Base-by-base conservation (phyloP, 106 monocot species). In the Phalaenopsis equestris region DNA sequence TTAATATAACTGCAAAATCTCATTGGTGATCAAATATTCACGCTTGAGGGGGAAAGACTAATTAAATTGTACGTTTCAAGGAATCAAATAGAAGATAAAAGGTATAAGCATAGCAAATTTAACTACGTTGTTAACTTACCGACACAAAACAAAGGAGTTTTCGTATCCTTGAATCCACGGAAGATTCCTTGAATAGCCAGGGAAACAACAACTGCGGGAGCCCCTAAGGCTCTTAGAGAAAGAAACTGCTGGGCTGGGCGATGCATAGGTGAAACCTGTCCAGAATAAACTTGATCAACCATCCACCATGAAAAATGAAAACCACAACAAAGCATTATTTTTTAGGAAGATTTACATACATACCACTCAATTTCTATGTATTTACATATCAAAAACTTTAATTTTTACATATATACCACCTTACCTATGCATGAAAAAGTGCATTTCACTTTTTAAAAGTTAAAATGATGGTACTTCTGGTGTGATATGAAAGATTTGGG, bases 151-250 rank as follows among this genome's bases (percentile, higher is more conserved):
- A 99, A 81, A 41, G 99, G 92, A 76, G 99, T 99, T 68, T 85
- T 89, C 39, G 93, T 95, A 86, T 99, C 99, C 86, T 99, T 99
- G 79, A 99, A 99, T 65, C 99, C 99, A 87, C 95, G 95, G 46
- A 95, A 99, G n/a, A 99, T 88, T 74, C 99, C 99, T 86, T 99
- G 99, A 81, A 95, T 84, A 41, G 95, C 99, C 67, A 99, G 82
- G 75, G 95, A 87, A 80, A 99, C 46, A 49, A 99, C 99, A 78
- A 90, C 88, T 80, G 99, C 99, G 82, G 99, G 99, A 77, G 99
- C 99, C 24, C 99, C 99, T 42, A 99, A 83, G 68, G 99, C 94
- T 87, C 99, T 91, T 77, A 95, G 86, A 65, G 82, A 87, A 79
- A 99, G 94, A 88, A 99, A 99, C 18, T 85, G 78, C 56, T 87